Base-by-base conservation (phyloP, 176 grass and related monocot genomes). In the Musa beccarii region DNA sequence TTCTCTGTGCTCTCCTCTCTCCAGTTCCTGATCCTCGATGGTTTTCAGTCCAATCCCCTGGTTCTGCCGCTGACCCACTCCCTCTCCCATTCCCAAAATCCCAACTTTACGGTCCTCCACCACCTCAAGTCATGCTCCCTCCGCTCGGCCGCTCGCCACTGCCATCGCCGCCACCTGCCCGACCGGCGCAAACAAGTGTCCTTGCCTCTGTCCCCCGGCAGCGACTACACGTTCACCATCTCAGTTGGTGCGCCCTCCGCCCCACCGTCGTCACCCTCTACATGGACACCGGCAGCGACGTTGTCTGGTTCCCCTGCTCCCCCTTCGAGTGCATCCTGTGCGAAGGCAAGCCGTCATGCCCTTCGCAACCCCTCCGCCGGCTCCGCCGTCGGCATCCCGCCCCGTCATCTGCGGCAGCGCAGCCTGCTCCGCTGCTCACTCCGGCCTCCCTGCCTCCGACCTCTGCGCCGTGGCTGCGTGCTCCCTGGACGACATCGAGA, bases 281-380 rank as follows among this genome's bases (percentile, higher is more conserved):
- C 89, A 88, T 96, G 76, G 93, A 96, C 83, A 92, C 93, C 13
- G 93, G 93, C 11, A 92, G 89, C 79, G 89, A 90, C 82, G 79
- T 96, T 10, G 89, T 92, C 51, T 96, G 93, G 93, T 96, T 96
- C 85, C 93, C 93, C 69, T 92, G 89, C 81, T 87, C 89, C 2
- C 93, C 93, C 10, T 96, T 96, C 66, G 83, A 86, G 54, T 96
- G 93, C 87, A 96, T 92, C 62, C 93, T 96, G 76, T 96, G 93
- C 79, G 93, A 92, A 54, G 93, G 89, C 28, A 86, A 96, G 69
- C 64, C 81, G 16, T 69, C 67, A 11, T 77, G 66, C 12, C 76
- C 7, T 23, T 59, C 72, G 50, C 73, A 8, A 34, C 9, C 17
- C 77, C 80, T 0, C 72, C 59, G 0, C 79, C 62, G 1, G 50